Conservation (phyloP, 148 eudicot genomes). For the Vaccinium vitisidaea region DNA sequence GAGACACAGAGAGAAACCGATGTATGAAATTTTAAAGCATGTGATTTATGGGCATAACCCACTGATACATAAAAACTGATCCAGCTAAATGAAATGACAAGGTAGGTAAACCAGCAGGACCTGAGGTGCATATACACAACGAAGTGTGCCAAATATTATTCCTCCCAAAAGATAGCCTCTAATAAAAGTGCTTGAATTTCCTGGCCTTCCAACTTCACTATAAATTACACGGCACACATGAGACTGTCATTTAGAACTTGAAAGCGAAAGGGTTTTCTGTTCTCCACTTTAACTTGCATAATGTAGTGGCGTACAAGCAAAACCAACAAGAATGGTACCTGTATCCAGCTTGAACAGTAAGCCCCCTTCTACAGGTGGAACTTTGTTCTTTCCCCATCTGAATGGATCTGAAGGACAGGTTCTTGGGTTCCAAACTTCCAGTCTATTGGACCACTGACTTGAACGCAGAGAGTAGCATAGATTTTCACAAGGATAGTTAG, state of each 20-base stretch:
- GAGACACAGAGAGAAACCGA: too few relatives aligned
- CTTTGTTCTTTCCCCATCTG: slow-evolving; percentile 26
- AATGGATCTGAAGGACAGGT: too few relatives aligned
- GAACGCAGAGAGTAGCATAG: too few relatives aligned
- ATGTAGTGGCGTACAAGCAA: background rate
- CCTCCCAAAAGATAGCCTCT: slow-evolving; percentile 92
- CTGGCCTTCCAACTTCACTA: slow-evolving; percentile 68
- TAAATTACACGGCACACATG: slow-evolving; percentile 20
- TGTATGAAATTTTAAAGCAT: too few relatives aligned
- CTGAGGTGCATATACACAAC: slow-evolving; percentile 84
- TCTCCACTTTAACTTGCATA: slow-evolving; percentile 1
- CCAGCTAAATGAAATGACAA: background rate
- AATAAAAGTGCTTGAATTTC: slow-evolving; percentile 52
- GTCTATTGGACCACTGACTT: slow-evolving; percentile 39
- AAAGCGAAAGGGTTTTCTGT: background rate
- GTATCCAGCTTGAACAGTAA: slow-evolving; percentile 61
- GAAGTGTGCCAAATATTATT: slow-evolving; percentile 45
- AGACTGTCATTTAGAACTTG: background rate
- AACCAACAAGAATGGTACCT: slow-evolving; percentile 42
- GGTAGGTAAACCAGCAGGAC: slow-evolving; percentile 28
- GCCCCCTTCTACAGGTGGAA: slow-evolving; percentile 33
- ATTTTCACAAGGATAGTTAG: slow-evolving; percentile 13
- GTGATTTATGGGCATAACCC: background rate
- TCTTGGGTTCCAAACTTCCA: slow-evolving; percentile 43
- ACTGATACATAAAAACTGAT: background rate